Conservation (phyloP, 129 eudicot genomes). For the Flaveria sonorensis region DNA sequence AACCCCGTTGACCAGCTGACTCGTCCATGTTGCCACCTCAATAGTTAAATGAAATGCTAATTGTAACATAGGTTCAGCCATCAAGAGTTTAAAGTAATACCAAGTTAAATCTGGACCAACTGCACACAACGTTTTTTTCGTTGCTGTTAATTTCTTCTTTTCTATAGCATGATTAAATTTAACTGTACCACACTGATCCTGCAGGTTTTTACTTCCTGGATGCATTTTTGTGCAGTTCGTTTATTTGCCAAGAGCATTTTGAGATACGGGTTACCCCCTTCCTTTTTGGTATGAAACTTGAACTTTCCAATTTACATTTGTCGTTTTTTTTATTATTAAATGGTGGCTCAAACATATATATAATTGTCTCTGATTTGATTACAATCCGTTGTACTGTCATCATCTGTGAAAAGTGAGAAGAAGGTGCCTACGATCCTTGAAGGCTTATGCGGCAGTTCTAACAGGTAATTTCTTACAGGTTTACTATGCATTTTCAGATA, state of each 20-base stretch:
- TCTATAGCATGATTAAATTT: not conserved
- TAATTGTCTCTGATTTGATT: slow-evolving; percentile 18
- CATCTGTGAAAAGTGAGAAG: slow-evolving; percentile 87
- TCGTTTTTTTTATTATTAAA: not conserved
- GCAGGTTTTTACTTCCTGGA: slow-evolving; percentile 97
- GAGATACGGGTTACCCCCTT: slow-evolving; percentile 91
- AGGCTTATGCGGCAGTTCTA: slow-evolving; percentile 60
- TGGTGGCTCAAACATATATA: not conserved
- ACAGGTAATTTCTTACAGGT: slow-evolving; percentile 52
- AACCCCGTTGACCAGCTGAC: not conserved
- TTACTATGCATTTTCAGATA: not conserved
- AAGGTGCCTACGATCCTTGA: slow-evolving; percentile 83
- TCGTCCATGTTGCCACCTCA: not conserved
- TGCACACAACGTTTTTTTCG: not conserved
- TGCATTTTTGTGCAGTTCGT: slow-evolving; percentile 97
- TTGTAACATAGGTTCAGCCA: not conserved
- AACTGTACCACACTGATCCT: slow-evolving; percentile 4
- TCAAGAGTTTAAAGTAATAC: not conserved
- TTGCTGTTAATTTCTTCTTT: not conserved
- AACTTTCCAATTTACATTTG: not conserved
- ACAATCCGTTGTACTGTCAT: slow-evolving; percentile 87
- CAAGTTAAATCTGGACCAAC: slow-evolving; percentile 1
- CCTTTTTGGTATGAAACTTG: slow-evolving; percentile 60
- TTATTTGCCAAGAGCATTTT: slow-evolving; percentile 83
- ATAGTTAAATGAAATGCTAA: not conserved